Evolutionary conservation across 73 alveolate species (phyloP).

Genomic region (Stentor roeselii): DNA sequence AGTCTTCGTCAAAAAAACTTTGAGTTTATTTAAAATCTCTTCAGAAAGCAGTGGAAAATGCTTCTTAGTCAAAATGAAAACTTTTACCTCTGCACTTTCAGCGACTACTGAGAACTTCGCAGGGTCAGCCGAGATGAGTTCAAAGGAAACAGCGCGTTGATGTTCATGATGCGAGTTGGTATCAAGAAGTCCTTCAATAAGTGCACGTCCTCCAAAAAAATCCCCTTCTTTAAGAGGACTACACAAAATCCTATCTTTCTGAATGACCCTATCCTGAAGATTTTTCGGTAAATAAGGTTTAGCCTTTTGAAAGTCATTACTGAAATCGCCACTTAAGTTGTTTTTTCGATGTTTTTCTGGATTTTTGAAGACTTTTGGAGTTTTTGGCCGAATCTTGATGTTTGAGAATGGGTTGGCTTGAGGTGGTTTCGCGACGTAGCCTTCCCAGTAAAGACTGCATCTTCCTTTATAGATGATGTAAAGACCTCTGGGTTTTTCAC

Average conservation of each 20-base stretch:
- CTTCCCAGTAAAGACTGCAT: constrained; percentile 29
- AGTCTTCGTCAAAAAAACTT: not conserved
- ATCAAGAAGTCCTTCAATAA: constrained; percentile 17
- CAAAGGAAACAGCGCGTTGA: not conserved
- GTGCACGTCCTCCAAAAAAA: constrained; percentile 31
- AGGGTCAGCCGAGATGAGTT: not conserved
- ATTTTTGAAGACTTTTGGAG: not conserved
- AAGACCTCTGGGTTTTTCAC: constrained; percentile 27
- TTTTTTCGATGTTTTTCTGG: not conserved
- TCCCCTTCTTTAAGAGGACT: constrained; percentile 23
- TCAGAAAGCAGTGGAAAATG: constrained; percentile 10
- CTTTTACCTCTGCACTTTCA: constrained; percentile 12
- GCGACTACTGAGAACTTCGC: constrained; percentile 27
- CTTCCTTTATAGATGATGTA: constrained; percentile 27
- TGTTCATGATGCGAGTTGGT: not conserved
- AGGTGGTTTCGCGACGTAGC: not conserved
- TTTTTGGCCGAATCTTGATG: not conserved
- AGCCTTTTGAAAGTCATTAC: not conserved
- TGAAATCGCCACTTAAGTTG: not conserved
- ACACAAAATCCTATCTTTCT: not conserved
- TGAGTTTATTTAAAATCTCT: not conserved
- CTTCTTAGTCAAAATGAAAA: not conserved
- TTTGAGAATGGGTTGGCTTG: not conserved
- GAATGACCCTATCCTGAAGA: not conserved
- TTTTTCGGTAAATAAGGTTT: not conserved